Base-by-base conservation (phyloP, 176 grass and related monocot genomes). In the Carex parvula region DNA sequence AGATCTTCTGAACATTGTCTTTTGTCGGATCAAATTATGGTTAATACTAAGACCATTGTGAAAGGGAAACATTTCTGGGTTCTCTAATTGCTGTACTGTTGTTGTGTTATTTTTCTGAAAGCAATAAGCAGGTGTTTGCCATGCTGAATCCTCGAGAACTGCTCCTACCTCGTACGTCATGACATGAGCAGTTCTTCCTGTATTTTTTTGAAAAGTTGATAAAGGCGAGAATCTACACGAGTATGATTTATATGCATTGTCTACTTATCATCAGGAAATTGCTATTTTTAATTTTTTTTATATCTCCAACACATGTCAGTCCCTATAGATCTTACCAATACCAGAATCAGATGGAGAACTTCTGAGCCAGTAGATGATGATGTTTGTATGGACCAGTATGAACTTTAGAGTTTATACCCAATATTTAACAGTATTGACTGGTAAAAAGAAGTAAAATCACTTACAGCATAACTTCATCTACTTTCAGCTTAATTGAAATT, bases 101-200 rank as follows among this genome's bases (percentile, higher is more conserved):
- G 39, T 44, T 4, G 15, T 64, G 61, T 55, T 50, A 32, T 84
- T 59, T 29, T 74, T 60, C 13, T 75, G 39, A 71, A 94, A 94
- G 80, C 92, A 92, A 74, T 92, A 83, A 2, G 79, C 75, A 0
- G 92, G 92, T 14, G 92, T 90, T 85, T 94, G 92, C 92, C 92
- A 94, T 9, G 87, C 80, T 9, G 56, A 4, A 24, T 92, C 90
- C 1, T 90, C 87, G 20, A 90, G 69, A 35, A 52, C 90, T 42
- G 85, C 90, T 46, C 92, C 86, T 1, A 79, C 69, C 69, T 94
- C 84, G 56, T 85, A 90, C 18, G 87, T 90, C 92, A 94, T 92
- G 59, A 94, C 88, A 69, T 59, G 91, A 52, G 89, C 83, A 1
- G 85, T 55, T 82, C 91, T 92, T 79, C 84, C 86, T 77, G 90